A percentile compares a stretch with the other conserved stretches of the same genome.
phyloP scores from a whole-genome alignment of 2,329 filamentous ascomycete genomes.

The Cercospora canescens region DNA sequence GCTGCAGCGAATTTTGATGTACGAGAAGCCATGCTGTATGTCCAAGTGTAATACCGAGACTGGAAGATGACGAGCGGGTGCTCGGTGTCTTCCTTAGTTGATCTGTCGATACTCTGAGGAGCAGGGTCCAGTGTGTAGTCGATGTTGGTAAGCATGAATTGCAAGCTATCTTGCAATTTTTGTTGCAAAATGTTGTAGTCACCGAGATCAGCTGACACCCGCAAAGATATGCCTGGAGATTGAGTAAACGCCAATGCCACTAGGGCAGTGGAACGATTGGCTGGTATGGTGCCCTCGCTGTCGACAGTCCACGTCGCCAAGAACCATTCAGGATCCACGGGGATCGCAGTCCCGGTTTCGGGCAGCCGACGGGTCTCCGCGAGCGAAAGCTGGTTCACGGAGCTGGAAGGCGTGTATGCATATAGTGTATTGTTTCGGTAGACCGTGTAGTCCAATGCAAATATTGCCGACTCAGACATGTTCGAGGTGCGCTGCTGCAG shows the following conservation, averaged over 20 bases:
- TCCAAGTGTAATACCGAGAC: constrained; percentile 4
- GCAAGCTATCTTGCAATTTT: neutral
- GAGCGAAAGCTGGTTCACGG: constrained; percentile 24
- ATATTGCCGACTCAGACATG: neutral
- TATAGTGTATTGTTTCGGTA: constrained; percentile 22
- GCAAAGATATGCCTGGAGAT: neutral
- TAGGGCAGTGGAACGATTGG: constrained; percentile 7
- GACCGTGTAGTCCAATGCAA: neutral
- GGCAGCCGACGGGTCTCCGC: constrained; percentile 18
- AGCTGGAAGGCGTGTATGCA: constrained; percentile 24
- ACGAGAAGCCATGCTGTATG: constrained; percentile 13
- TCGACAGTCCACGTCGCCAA: constrained; percentile 30
- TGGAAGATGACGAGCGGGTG: neutral
- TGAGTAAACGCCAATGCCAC: neutral
- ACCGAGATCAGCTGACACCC: neutral
- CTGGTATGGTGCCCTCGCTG: constrained; percentile 6
- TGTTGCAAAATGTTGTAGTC: neutral
- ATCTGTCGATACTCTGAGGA: neutral
- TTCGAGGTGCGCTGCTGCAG: neutral
- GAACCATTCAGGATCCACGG: constrained; percentile 14
- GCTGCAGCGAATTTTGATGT: constrained; percentile 4
- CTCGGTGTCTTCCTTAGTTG: neutral
- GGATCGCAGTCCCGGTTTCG: neutral
- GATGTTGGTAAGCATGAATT: neutral
- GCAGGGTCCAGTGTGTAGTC: neutral